Conservation (phyloP, 2,329 filamentous ascomycete species). For the Penicillium oxalicum region DNA sequence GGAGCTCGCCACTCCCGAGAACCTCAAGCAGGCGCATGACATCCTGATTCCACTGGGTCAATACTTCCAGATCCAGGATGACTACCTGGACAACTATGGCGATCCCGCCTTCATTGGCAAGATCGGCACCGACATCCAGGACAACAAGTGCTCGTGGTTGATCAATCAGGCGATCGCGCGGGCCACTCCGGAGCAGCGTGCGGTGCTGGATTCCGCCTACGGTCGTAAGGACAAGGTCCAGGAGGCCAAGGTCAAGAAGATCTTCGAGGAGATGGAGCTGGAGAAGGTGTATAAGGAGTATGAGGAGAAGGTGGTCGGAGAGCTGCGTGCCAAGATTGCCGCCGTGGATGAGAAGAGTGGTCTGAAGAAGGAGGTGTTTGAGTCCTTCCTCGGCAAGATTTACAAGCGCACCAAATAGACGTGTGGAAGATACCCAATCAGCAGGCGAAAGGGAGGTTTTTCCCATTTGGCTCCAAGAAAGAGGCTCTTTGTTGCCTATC, state of each 20-base stretch:
- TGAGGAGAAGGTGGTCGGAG: conserved; percentile 78
- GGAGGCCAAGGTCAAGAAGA: conserved; percentile 79
- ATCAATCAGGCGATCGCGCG: conserved; percentile 87
- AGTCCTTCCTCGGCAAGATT: conserved; percentile 88
- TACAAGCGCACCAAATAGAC: conserved; percentile 93
- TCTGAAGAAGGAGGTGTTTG: conserved; percentile 83
- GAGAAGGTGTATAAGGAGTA: conserved; percentile 80
- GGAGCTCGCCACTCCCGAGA: conserved; percentile 76
- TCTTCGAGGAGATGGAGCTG: conserved; percentile 80
- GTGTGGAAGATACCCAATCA: conserved; percentile 1
- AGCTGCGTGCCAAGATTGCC: conserved; percentile 69
- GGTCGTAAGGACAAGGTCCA: conserved; percentile 79
- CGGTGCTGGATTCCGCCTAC: conserved; percentile 86
- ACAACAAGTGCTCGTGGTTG: conserved; percentile 99
- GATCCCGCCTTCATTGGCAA: conserved; percentile 91
- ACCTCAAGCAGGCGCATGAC: conserved; percentile 80
- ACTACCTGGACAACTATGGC: conserved; percentile 97
- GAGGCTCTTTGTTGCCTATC: too few species aligned
- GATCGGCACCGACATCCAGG: conserved; percentile 97
- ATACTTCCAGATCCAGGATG: conserved; percentile 99
- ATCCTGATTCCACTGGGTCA: conserved; percentile 96
- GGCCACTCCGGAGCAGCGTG: conserved; percentile 76
- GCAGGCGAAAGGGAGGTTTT: too few species aligned
- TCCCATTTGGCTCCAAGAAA: too few species aligned
- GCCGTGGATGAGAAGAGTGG: conserved; percentile 79